Evolutionary conservation across 768 basidiomycete genomes (phyloP), one percentile per base, ranked within the genome.

Genomic region (Auricularia auricula-judae): DNA sequence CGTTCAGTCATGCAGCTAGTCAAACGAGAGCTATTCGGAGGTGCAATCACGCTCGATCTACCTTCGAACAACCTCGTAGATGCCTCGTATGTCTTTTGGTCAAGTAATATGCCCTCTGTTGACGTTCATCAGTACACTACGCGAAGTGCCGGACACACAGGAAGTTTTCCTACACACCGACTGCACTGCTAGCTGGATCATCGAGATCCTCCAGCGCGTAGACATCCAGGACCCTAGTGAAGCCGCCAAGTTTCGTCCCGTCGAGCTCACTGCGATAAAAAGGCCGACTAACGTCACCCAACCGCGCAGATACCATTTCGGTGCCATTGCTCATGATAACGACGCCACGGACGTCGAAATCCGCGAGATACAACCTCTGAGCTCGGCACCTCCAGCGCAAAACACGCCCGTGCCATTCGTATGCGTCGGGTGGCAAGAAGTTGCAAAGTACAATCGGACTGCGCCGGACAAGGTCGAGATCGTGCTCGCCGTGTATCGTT

Each of bases 141-240:
- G 96, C 63, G 91, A 98, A 75, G 80, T 99, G 12, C 95, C 97
- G 14, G 89, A 98, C 72, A 93, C 85, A 3, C 96, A 99, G 74
- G 97, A 98, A 72, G 96, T 97, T 51, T 89, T 93, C 75, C 73
- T 97, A 64, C 87, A 86, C 63, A 82, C 83, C 4, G 74, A 84
- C 60, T 88, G 86, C 4, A 80, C 80, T 61, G 77, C 86, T 68
- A 93, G 88, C 71, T 81, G 95, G 67, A 82, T 98, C 61, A 75
- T 97, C 34, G 97, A 99, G 72, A 83, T 97, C 29, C 77, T 98
- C 12, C 74, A 92, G 72, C 79, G 85, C 65, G 92, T 96, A 33
- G 79, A 85, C 39, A 74, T 76, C n/a, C 67, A 71, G 12, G 80
- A 84, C 64, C 78, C 80, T 43, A 71, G 77, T 54, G 84, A 87